Conservation (phyloP, 2,329 filamentous ascomycete genomes). For the Gnomoniopsis smithogilvyi region DNA sequence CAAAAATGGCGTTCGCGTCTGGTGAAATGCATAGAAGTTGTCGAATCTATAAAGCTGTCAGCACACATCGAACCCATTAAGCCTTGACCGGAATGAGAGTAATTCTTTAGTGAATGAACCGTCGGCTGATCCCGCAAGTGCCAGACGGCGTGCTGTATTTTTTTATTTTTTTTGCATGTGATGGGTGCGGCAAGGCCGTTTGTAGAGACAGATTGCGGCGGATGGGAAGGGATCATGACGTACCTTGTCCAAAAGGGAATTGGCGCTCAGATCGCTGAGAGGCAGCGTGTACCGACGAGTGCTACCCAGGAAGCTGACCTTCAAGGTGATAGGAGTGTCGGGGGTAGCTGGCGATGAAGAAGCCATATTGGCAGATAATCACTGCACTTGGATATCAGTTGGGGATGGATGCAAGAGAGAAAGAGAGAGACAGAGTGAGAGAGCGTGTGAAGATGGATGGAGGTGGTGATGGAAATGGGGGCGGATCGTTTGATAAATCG, state of each 20-base stretch:
- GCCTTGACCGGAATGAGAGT: no score
- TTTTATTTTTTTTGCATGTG: not conserved
- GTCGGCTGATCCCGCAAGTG: not conserved
- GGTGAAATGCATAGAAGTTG: slow-evolving; percentile 61
- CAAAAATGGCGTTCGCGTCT: slow-evolving; percentile 65
- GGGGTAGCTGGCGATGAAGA: slow-evolving; percentile 37
- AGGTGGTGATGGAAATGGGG: not conserved
- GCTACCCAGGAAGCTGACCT: slow-evolving; percentile 73
- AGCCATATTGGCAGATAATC: slow-evolving; percentile 29
- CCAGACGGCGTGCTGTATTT: not conserved
- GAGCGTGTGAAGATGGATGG: not conserved
- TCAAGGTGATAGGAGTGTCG: slow-evolving; percentile 79
- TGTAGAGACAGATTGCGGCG: not conserved
- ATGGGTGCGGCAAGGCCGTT: not conserved
- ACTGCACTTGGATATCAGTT: not conserved
- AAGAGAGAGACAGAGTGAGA: not conserved
- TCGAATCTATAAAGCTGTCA: slow-evolving; percentile 56
- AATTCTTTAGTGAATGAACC: not conserved
- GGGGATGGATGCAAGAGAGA: not conserved
- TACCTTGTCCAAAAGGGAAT: slow-evolving; percentile 80
- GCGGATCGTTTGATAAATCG: not conserved
- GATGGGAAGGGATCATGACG: slow-evolving; percentile 33
- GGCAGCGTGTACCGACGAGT: slow-evolving; percentile 86
- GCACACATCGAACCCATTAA: not conserved
- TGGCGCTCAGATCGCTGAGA: slow-evolving; percentile 75